A percentile compares a stretch with the other conserved stretches of the same genome.
Conservation (phyloP, 768 basidiomycete species). For the Tephrocybe sp. region DNA sequence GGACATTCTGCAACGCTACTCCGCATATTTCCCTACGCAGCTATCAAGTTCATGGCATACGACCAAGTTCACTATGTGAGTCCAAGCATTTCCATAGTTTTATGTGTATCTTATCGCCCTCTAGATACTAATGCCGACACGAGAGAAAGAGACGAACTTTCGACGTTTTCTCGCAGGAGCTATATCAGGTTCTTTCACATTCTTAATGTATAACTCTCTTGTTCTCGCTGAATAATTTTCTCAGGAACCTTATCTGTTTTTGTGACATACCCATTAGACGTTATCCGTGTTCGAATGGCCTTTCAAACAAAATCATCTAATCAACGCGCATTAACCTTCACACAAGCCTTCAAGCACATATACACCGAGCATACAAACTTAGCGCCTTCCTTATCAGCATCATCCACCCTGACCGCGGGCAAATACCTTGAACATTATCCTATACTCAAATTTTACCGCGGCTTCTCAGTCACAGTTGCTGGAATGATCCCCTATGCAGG, state of each 20-base stretch:
- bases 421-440: constrained; percentile 60
- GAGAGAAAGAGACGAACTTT: constrained; percentile 69
- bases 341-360: constrained; percentile 57
- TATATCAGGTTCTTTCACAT: constrained; percentile 63
- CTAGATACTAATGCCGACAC: constrained; percentile 85
- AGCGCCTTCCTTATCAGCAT: constrained; percentile 19
- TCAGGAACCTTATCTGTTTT: constrained; percentile 85
- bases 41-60: constrained; percentile 96
- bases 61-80: constrained; percentile 80
- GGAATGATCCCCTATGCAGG: constrained; percentile 98
- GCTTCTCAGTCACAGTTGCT: constrained; percentile 88
- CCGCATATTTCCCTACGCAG: constrained; percentile 95
- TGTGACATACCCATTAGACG: constrained; percentile 93
- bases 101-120: neutral
- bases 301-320: constrained; percentile 57
- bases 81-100: neutral
- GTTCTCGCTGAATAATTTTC: neutral
- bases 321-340: constrained; percentile 36
- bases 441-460: constrained; percentile 90
- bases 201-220: neutral
- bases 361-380: constrained; percentile 57
- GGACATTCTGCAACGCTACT: constrained; percentile 95
- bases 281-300: constrained; percentile 94
- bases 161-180: constrained; percentile 87
- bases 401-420: constrained; percentile 17